Evolutionary conservation across 1,139 yeast species (phyloP).

Genomic region (Saccharomycopsis hybrid): DNA sequence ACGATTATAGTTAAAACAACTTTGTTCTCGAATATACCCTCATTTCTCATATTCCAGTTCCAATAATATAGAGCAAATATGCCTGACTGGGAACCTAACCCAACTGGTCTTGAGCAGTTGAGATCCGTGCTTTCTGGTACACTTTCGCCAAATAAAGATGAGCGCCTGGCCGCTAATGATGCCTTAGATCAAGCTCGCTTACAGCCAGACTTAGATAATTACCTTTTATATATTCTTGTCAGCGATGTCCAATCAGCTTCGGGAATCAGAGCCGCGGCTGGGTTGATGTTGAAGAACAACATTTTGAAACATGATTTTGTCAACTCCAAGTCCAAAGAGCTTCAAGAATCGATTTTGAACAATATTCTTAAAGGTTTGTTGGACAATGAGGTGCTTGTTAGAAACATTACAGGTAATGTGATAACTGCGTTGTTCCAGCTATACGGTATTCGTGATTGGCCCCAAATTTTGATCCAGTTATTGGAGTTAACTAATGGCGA

Average conservation of each 20-base stretch:
- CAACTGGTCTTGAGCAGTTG: conserved; percentile 54
- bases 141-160: conserved; percentile 48
- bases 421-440: conserved; percentile 73
- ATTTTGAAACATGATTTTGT: conserved; percentile 37
- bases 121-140: conserved; percentile 60
- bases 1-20: no score
- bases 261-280: conserved; percentile 83
- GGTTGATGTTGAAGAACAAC: conserved; percentile 73
- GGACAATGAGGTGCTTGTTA: conserved; percentile 52
- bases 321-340: conserved; percentile 28
- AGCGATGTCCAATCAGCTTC: conserved; percentile 42
- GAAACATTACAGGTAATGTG: conserved; percentile 87
- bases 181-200: conserved; percentile 61
- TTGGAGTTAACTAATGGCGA: conserved; percentile 49
- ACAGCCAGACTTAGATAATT: conserved; percentile 75
- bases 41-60: not conserved
- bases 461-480: conserved; percentile 62
- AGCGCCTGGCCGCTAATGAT: conserved; percentile 54
- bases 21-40: no score
- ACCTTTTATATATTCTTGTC: conserved; percentile 63
- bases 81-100: conserved; percentile 55
- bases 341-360: conserved; percentile 51
- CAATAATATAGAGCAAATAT: not conserved
- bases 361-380: conserved; percentile 63
- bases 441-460: conserved; percentile 73